Evolutionary conservation across 2,329 filamentous ascomycete genomes (phyloP).

Genomic region (Neocatenulostroma microsporum): DNA sequence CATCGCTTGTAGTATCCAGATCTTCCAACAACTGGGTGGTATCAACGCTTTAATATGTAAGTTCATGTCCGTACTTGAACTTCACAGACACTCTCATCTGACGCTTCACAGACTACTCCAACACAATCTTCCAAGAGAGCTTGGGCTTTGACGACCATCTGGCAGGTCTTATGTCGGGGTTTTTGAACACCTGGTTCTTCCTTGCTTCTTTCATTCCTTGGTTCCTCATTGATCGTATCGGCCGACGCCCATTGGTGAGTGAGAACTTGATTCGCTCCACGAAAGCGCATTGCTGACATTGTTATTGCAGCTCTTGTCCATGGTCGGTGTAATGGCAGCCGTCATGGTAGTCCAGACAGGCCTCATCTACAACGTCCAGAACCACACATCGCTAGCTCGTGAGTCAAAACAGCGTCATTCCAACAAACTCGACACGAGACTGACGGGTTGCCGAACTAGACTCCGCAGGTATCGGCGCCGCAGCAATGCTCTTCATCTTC

Average conservation of each 20-base stretch:
- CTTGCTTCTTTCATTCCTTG: slow-evolving; percentile 43
- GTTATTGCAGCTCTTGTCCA: slow-evolving; percentile 25
- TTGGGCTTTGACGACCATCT: slow-evolving; percentile 19
- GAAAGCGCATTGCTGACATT: too few species aligned
- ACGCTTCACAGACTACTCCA: too few species aligned
- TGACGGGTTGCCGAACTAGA: not conserved
- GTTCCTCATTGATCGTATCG: slow-evolving; percentile 33
- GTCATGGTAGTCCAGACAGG: slow-evolving; percentile 57
- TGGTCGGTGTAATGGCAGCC: slow-evolving; percentile 42
- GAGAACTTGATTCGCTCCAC: too few species aligned
- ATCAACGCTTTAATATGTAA: too few species aligned
- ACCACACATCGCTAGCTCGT: slow-evolving; percentile 20
- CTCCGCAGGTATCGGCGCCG: slow-evolving; percentile 26
- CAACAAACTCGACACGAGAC: too few species aligned
- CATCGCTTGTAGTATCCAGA: slow-evolving; percentile 24
- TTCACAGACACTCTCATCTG: slow-evolving; percentile 25
- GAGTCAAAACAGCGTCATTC: slow-evolving; percentile 1
- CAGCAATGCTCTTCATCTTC: slow-evolving; percentile 55
- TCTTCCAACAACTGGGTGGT: slow-evolving; percentile 25
- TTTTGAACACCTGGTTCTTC: slow-evolving; percentile 44
- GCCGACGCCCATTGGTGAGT: slow-evolving; percentile 20
- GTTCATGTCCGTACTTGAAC: too few species aligned
- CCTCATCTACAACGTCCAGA: slow-evolving; percentile 29
- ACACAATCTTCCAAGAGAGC: slow-evolving; percentile 23
- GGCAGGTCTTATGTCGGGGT: slow-evolving; percentile 25